Percentiles rank a stretch among this genome's conserved stretches.
Conservation (phyloP, 306 rosid genomes). For the Geum urbanum region DNA sequence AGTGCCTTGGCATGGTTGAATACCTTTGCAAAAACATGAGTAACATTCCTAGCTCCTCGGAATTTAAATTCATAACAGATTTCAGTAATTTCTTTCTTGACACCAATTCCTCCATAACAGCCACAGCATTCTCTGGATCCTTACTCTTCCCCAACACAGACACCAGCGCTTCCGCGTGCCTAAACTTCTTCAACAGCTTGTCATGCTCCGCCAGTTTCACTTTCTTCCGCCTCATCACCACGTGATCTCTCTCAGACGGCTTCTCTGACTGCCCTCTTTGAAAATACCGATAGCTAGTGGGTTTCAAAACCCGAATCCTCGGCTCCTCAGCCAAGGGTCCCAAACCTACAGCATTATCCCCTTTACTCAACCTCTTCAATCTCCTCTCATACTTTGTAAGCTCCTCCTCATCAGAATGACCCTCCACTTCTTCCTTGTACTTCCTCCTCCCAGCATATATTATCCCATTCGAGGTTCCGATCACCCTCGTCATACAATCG, state of each 20-base stretch:
- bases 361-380: conserved; percentile 21
- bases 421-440: conserved; percentile 37
- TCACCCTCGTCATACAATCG: conserved; percentile 50
- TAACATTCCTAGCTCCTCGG: conserved; percentile 54
- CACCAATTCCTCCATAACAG: conserved; percentile 86
- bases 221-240: conserved; percentile 52
- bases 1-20: conserved; percentile 49
- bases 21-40: conserved; percentile 63
- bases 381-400: conserved; percentile 1
- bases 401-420: conserved; percentile 27
- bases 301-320: conserved; percentile 41
- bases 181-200: conserved; percentile 73
- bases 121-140: conserved; percentile 67
- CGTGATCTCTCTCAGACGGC: conserved; percentile 59
- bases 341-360: conserved; percentile 33
- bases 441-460: conserved; percentile 73
- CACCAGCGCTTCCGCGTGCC: conserved; percentile 75
- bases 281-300: conserved; percentile 62
- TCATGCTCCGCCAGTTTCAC: conserved; percentile 63
- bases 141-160: conserved; percentile 50
- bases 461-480: conserved; percentile 78
- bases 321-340: conserved; percentile 27
- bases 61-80: conserved; percentile 55
- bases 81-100: conserved; percentile 69
- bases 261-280: conserved; percentile 82